Evolutionary conservation across 228 moss, liverwort and hornwort genomes (phyloP), one percentile per base, ranked within the genome.

Genomic region (Sphagnum fallax): DNA sequence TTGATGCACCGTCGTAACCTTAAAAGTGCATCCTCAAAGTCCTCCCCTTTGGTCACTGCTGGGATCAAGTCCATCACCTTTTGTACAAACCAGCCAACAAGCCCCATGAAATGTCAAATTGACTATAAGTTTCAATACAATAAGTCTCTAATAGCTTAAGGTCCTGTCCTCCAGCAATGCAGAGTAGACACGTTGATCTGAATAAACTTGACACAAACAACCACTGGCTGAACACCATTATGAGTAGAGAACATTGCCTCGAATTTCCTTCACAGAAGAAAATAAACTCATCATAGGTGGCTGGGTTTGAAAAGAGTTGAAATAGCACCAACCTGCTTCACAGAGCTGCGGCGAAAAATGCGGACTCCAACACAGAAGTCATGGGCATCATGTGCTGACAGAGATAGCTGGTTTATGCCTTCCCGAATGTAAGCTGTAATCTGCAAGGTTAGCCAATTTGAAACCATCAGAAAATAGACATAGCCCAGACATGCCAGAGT

Each of bases 331-430:
- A 32, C 98, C 98, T 98, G 84, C 71, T 85, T 82, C 55, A 86
- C 78, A 61, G 92, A 75, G 74, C 82, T 84, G 50, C 94, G 89
- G 52, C 87, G 92, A 60, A 98, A 90, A n/a, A 94, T 85, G 58
- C 98, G 90, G 55, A 98, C 80, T 74, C 98, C 98, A 65, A 98
- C 66, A 78, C 90, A 92, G 73, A 98, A 98, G 4, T 90, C 89
- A 59, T 92, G 87, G 3, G 87, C 89, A 81, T 98, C 98, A 67
- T 92, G 89, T 49, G 92, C 90, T 49, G 85, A 84, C 82, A 98
- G 89, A 10, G 76, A 89, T 74, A 98, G 74, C 49, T 81, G 87
- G 65, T 98, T 98, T n/a, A 80, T 59, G 53, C 98, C 98, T 75
- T 98, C 97, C 71, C 72, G 85, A 64, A 87, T 84, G 64, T 72